Conservation (phyloP, 352 stramenopile genomes). For the Globisporangium abappressorium region DNA sequence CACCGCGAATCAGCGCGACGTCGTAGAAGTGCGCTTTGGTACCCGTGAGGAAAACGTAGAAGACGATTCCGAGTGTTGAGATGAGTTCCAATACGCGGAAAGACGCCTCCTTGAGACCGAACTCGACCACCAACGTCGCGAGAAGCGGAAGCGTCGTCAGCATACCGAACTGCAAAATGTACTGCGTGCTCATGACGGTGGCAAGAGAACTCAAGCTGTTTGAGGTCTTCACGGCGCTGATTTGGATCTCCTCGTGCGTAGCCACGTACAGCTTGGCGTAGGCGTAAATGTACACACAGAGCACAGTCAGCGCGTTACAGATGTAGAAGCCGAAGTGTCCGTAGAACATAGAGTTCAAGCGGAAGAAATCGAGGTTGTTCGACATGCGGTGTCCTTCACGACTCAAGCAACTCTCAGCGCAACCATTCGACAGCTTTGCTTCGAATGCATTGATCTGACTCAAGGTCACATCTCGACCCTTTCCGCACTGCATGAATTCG, state of each 20-base stretch:
- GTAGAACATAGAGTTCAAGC: conserved; percentile 89
- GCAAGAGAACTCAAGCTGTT: conserved; percentile 61
- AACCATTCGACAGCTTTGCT: conserved; percentile 85
- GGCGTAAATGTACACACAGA: conserved; percentile 85
- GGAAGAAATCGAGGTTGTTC: conserved; percentile 78
- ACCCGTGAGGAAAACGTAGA: conserved; percentile 86
- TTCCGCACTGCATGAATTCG: conserved; percentile 89
- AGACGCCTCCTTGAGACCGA: conserved; percentile 66
- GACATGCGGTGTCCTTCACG: conserved; percentile 80
- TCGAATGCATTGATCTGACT: conserved; percentile 89
- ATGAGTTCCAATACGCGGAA: conserved; percentile 81
- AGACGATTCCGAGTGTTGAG: conserved; percentile 76
- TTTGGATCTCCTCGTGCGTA: conserved; percentile 62
- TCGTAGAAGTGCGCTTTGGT: conserved; percentile 89
- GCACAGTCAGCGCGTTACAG: conserved; percentile 80
- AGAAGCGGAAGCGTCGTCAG: conserved; percentile 80
- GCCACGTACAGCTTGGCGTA: conserved; percentile 84
- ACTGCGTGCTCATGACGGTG: conserved; percentile 84
- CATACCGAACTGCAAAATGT: conserved; percentile 85
- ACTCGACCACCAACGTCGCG: conserved; percentile 75
- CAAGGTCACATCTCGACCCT: conserved; percentile 83
- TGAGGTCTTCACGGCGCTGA: conserved; percentile 55
- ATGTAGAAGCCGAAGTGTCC: conserved; percentile 90
- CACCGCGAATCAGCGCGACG: conserved; percentile 77
- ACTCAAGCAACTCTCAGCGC: conserved; percentile 76